Evolutionary conservation across 2,329 filamentous ascomycete genomes (phyloP).

Genomic region (Xylariales sp.): DNA sequence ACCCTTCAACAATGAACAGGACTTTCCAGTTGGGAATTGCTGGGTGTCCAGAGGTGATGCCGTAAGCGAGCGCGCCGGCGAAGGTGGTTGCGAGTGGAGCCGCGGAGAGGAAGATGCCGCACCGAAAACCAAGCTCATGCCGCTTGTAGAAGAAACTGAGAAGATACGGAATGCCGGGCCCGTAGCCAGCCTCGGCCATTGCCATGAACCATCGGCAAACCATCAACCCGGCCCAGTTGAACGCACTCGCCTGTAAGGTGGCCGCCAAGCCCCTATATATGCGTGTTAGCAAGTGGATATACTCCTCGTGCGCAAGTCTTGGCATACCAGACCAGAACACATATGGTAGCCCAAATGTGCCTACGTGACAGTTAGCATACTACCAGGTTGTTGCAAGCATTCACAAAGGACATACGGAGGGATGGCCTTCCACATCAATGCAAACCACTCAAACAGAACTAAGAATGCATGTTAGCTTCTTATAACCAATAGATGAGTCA

Average conservation of each 20-base stretch:
- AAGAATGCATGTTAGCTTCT: neutral
- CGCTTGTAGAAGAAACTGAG: conserved; percentile 35
- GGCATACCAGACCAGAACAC: conserved; percentile 24
- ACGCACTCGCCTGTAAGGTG: conserved; percentile 23
- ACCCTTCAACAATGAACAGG: conserved; percentile 29
- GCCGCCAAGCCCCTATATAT: conserved; percentile 23
- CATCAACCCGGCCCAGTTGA: conserved; percentile 25
- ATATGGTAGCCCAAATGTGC: conserved; percentile 21
- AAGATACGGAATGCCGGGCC: conserved; percentile 27
- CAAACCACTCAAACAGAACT: conserved; percentile 37
- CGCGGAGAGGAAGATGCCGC: conserved; percentile 28
- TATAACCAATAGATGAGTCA: neutral
- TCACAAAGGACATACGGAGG: conserved; percentile 26
- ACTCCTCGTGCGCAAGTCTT: neutral
- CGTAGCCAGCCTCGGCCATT: conserved; percentile 25
- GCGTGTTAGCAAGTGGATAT: conserved; percentile 2
- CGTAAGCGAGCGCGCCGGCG: conserved; percentile 63
- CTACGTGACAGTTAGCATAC: conserved; percentile 6
- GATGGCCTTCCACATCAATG: conserved; percentile 36
- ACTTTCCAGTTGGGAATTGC: conserved; percentile 40
- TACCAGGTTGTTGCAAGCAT: neutral
- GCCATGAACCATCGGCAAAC: conserved; percentile 26
- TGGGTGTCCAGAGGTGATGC: conserved; percentile 59
- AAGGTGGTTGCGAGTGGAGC: conserved; percentile 67
- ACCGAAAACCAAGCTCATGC: conserved; percentile 37